phyloP scores from a whole-genome alignment of 2,329 filamentous ascomycete genomes.

The Tolypocladium pustulatum region DNA sequence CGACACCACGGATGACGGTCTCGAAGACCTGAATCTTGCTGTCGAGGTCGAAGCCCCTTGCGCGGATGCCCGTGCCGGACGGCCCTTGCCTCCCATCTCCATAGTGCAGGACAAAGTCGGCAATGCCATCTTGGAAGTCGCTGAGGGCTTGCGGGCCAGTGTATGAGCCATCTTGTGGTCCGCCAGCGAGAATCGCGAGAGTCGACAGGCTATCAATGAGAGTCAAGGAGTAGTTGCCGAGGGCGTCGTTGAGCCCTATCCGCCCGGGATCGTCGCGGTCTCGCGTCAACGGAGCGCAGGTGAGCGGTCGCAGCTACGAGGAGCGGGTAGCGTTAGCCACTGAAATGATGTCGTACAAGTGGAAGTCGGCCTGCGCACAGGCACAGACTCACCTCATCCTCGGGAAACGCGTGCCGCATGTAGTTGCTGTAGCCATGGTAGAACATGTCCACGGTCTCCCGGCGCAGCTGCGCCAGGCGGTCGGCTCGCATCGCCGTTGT shows the following conservation, averaged over 20 bases:
- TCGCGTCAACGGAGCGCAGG: conserved; percentile 74
- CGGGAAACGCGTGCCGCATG: conserved; percentile 86
- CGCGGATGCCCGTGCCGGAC: conserved; percentile 59
- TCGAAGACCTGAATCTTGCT: conserved; percentile 99
- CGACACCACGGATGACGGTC: conserved; percentile 87
- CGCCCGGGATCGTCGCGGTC: conserved; percentile 70
- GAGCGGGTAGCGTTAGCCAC: conserved; percentile 4
- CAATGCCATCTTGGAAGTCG: conserved; percentile 73
- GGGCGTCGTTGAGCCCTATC: conserved; percentile 84
- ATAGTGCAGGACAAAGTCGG: conserved; percentile 68
- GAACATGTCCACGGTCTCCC: conserved; percentile 68
- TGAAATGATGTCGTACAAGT: background rate
- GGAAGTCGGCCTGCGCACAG: background rate
- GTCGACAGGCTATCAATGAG: conserved; percentile 93
- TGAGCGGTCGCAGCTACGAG: conserved; percentile 65
- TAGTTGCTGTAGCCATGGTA: conserved; percentile 97
- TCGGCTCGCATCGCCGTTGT: conserved; percentile 42
- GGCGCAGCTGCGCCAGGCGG: conserved; percentile 43
- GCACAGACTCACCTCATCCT: conserved; percentile 59
- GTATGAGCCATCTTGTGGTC: conserved; percentile 33
- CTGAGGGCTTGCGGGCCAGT: conserved; percentile 40
- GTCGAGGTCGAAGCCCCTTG: conserved; percentile 82
- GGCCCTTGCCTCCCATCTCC: conserved; percentile 68
- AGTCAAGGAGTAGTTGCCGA: conserved; percentile 94
- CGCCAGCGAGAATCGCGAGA: conserved; percentile 80